A percentile compares a stretch with the other conserved stretches of the same genome.
phyloP scores from a whole-genome alignment of 371 early-diverging fungal genomes.

The Coemansia sp. region DNA sequence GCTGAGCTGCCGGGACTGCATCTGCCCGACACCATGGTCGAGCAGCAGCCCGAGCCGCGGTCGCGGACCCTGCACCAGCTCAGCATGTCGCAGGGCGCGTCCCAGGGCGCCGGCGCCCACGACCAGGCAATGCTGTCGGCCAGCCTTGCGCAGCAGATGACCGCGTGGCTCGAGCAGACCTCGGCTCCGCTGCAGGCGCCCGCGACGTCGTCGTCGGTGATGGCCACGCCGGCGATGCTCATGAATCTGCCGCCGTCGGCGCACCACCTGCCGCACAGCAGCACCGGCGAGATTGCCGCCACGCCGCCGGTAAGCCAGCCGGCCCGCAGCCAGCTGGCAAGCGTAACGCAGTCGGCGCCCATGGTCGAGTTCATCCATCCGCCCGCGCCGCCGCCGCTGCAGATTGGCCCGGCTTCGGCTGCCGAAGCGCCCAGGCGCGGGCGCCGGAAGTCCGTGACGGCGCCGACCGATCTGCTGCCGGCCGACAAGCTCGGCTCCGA shows the following conservation, averaged over 20 bases:
- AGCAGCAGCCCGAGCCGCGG: neutral
- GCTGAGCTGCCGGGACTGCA: constrained; percentile 14
- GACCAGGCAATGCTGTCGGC: neutral
- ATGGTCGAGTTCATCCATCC: constrained; percentile 34
- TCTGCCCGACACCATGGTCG: constrained; percentile 14
- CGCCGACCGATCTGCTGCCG: neutral
- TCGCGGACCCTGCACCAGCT: constrained; percentile 43
- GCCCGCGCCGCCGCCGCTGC: constrained; percentile 39
- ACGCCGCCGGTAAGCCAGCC: neutral
- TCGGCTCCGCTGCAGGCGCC: neutral
- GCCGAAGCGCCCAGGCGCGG: neutral
- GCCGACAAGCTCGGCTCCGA: too few relatives aligned
- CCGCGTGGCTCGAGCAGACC: constrained; percentile 8
- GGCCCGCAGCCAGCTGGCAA: neutral
- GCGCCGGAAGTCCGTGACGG: neutral
- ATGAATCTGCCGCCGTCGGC: constrained; percentile 46
- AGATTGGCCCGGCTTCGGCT: constrained; percentile 19
- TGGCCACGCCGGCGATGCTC: constrained; percentile 44
- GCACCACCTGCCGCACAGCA: constrained; percentile 40
- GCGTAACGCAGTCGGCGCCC: constrained; percentile 36
- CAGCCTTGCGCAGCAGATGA: constrained; percentile 8
- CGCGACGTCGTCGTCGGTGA: neutral
- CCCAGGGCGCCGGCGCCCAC: neutral
- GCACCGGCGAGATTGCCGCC: constrained; percentile 18
- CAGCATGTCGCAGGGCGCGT: constrained; percentile 7